A percentile compares a stretch with the other conserved stretches of the same genome.
Conservation (phyloP, 2,329 filamentous ascomycete species). For the Pseudocercospora crystallina region DNA sequence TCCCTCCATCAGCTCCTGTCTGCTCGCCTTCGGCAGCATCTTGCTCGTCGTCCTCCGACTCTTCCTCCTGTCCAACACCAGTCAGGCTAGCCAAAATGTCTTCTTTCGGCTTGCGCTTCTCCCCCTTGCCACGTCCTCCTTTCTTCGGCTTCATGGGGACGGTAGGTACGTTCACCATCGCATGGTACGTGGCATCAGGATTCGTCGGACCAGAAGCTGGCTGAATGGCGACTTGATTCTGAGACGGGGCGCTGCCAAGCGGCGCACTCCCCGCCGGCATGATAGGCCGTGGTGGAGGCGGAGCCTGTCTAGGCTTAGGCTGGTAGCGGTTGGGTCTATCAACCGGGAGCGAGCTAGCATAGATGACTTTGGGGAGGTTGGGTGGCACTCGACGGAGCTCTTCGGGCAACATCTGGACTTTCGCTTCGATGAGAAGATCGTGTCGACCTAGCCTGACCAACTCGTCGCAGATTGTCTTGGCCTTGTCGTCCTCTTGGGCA, state of each 20-base stretch:
- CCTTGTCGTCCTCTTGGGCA: constrained; percentile 70
- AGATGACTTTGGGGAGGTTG: too few relatives aligned
- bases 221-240: too few relatives aligned
- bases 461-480: constrained; percentile 74
- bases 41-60: constrained; percentile 8
- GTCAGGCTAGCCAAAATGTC: constrained; percentile 1
- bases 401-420: constrained; percentile 23
- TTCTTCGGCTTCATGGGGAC: constrained; percentile 5
- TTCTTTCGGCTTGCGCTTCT: not conserved
- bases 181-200: too few relatives aligned
- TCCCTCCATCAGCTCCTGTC: too few relatives aligned
- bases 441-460: constrained; percentile 61
- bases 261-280: too few relatives aligned
- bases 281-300: too few relatives aligned
- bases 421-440: constrained; percentile 25
- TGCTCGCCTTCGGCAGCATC: not conserved
- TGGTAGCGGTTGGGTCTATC: too few relatives aligned
- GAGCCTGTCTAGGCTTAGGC: too few relatives aligned
- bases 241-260: too few relatives aligned
- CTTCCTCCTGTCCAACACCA: constrained; percentile 7
- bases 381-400: not conserved
- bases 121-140: constrained; percentile 3
- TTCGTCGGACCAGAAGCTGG: too few relatives aligned
- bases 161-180: too few relatives aligned
- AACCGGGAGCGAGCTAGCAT: too few relatives aligned